Base-by-base conservation (phyloP, 2,329 filamentous ascomycete species). In the Intubia oerlemansii region DNA sequence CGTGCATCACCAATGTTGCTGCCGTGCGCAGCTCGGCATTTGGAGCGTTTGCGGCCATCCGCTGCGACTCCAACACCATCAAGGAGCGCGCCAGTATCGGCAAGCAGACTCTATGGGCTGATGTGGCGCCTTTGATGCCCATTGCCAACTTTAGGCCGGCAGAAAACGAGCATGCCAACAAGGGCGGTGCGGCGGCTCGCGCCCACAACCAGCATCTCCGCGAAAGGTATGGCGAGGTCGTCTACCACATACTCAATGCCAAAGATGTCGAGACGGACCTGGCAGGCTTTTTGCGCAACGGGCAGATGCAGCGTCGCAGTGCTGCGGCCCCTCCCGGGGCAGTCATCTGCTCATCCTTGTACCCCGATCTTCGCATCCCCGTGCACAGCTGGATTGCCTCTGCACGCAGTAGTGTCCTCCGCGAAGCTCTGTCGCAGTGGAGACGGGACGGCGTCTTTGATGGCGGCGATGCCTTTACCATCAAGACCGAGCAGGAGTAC, bases 1-100 rank as follows among this genome's bases (percentile, higher is more conserved):
- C 88, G 1, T 82, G 78, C 24, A 66, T 98, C 32, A 92, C 81
- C 2, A 72, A 82, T 20, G 80, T 90, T 10, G 63, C 76, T 18
- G 72, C 73, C 4, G 84, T 95, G 7, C 66, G 82, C 38, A 85
- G 82, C 40, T 95, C 88, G 19, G 67, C 75, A 0, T 91, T 79
- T 49, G 88, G 88, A 5, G 79, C 85, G 0, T 95, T 85, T 53
- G 78, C 81, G 19, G 82, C 81, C 4, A 65, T 92, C 25, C 70
- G 88, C 26, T 75, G 76, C 42, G 84, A 93, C 41, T 80, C 72
- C 36, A 71, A 84, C 43, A 70, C 91, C 17, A 79, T 84, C 31
- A 70, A 67, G 29, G 69, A 75, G 21, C 59, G 67, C 37, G 69
- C 92, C 21, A 51, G 56, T 8, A 61, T 91, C 18, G 59, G 65